These are phyloP conservation scores for Urochloa ruziziensis DNA, from an alignment of 176 grass and related monocot species.

Conservation along the genomic window DNA sequence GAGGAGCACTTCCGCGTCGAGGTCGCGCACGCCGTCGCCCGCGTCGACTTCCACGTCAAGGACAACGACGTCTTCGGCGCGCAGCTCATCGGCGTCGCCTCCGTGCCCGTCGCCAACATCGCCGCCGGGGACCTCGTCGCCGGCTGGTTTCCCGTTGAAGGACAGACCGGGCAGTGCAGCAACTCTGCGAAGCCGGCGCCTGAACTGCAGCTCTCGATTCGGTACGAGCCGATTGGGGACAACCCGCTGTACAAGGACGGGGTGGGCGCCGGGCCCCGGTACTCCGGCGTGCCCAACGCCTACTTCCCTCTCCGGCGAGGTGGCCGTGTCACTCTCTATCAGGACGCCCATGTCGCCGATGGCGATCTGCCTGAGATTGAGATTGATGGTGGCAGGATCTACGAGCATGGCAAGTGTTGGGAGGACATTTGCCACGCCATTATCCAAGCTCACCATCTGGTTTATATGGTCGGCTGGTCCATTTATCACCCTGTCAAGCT, in stretches of 20 bases:
- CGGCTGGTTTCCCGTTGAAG: conserved; percentile 53
- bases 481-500: conserved; percentile 59
- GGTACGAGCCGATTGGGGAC: conserved; percentile 28
- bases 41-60: conserved; percentile 68
- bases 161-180: conserved; percentile 15
- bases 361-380: conserved; percentile 39
- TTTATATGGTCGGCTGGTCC: conserved; percentile 76
- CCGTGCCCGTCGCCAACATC: conserved; percentile 39
- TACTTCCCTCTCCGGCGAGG: conserved; percentile 63
- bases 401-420: conserved; percentile 61
- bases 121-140: conserved; percentile 8
- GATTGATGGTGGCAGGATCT: conserved; percentile 42
- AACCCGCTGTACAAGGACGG: conserved; percentile 45
- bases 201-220: conserved; percentile 48
- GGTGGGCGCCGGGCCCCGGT: conserved; percentile 25
- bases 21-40: conserved; percentile 52
- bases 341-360: conserved; percentile 63
- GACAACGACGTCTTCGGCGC: conserved; percentile 80
- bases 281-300: conserved; percentile 55
- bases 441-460: conserved; percentile 61
- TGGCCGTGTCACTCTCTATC: conserved; percentile 58
- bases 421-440: conserved; percentile 78
- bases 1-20: conserved; percentile 72
- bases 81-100: conserved; percentile 59
- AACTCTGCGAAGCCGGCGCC: conserved; percentile 20